Evolutionary conservation across 805 yeast species (phyloP).

Genomic region (Metschnikowia chrysomelidarum): DNA sequence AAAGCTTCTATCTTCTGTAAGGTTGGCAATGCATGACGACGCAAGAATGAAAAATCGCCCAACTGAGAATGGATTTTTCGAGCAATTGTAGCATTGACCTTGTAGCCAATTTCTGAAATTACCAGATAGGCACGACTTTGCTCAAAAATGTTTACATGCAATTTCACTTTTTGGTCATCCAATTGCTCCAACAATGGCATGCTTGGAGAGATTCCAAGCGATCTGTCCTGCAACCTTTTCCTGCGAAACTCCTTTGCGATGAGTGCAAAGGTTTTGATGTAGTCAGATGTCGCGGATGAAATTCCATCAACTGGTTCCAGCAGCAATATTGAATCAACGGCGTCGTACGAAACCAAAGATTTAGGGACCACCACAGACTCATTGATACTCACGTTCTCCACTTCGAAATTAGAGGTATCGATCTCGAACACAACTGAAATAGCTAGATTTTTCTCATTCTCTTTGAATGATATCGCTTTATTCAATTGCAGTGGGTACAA

Average conservation of each 20-base stretch:
- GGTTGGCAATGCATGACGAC: slow-evolving; percentile 86
- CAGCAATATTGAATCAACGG: slow-evolving; percentile 51
- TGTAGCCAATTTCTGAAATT: slow-evolving; percentile 72
- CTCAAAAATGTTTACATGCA: slow-evolving; percentile 71
- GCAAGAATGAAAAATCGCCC: slow-evolving; percentile 78
- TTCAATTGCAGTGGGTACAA: slow-evolving; percentile 68
- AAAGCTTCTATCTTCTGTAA: slow-evolving; percentile 77
- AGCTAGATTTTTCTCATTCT: slow-evolving; percentile 59
- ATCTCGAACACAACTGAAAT: slow-evolving; percentile 78
- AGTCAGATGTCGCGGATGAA: slow-evolving; percentile 60
- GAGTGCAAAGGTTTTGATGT: slow-evolving; percentile 59
- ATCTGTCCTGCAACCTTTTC: slow-evolving; percentile 55
- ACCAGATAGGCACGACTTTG: slow-evolving; percentile 54
- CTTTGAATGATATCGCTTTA: slow-evolving; percentile 58
- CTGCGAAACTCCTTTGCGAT: slow-evolving; percentile 70
- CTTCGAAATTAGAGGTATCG: slow-evolving; percentile 67
- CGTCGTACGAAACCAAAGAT: slow-evolving; percentile 50
- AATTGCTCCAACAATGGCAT: slow-evolving; percentile 72
- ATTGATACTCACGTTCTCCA: slow-evolving; percentile 74
- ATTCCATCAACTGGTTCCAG: slow-evolving; percentile 26
- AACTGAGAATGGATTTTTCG: slow-evolving; percentile 69
- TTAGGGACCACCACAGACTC: slow-evolving; percentile 70
- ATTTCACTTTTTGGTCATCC: slow-evolving; percentile 79
- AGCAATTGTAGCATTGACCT: slow-evolving; percentile 84
- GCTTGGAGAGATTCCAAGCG: slow-evolving; percentile 47